phyloP scores from a whole-genome alignment of 495 filamentous ascomycete species.

The Penicillium cataractarum region DNA sequence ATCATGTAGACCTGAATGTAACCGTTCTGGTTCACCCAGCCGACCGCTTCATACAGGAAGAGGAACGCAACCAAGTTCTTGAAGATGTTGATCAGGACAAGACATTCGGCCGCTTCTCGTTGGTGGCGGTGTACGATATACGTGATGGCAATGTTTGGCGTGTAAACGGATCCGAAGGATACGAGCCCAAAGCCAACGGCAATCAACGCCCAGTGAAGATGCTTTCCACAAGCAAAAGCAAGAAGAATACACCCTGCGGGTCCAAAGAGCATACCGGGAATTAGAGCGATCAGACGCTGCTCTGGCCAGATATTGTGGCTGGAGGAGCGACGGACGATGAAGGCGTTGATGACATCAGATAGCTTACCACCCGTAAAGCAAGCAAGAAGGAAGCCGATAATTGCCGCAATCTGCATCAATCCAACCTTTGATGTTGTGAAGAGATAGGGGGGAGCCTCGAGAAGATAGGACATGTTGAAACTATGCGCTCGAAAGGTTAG shows the following conservation, averaged over 20 bases:
- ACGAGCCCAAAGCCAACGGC: slow-evolving; percentile 11
- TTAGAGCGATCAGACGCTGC: slow-evolving; percentile 5
- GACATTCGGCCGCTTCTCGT: slow-evolving; percentile 1
- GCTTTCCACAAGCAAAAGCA: slow-evolving; percentile 9
- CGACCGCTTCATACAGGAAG: slow-evolving; percentile 7
- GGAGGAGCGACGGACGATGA: not conserved
- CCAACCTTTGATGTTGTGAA: slow-evolving; percentile 3
- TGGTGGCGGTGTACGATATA: slow-evolving; percentile 15
- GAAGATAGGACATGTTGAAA: slow-evolving; percentile 12
- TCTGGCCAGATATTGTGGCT: slow-evolving; percentile 5
- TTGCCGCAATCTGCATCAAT: slow-evolving; percentile 12
- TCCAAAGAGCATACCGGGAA: slow-evolving; percentile 7
- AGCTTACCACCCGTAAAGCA: slow-evolving; percentile 8
- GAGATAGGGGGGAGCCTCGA: not conserved
- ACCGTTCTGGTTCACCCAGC: not conserved
- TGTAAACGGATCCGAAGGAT: slow-evolving; percentile 9
- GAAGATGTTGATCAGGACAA: slow-evolving; percentile 13
- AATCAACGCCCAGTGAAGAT: slow-evolving; percentile 11
- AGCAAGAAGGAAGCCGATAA: slow-evolving; percentile 9
- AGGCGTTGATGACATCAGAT: slow-evolving; percentile 2
- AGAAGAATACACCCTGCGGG: slow-evolving; percentile 11
- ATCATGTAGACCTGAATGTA: slow-evolving; percentile 15
- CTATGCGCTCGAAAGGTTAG: not conserved
- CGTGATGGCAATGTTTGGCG: slow-evolving; percentile 11
- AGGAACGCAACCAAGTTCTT: slow-evolving; percentile 10